Evolutionary conservation across 2,329 filamentous ascomycete genomes (phyloP).

Genomic region (Exophiala bonariae): DNA sequence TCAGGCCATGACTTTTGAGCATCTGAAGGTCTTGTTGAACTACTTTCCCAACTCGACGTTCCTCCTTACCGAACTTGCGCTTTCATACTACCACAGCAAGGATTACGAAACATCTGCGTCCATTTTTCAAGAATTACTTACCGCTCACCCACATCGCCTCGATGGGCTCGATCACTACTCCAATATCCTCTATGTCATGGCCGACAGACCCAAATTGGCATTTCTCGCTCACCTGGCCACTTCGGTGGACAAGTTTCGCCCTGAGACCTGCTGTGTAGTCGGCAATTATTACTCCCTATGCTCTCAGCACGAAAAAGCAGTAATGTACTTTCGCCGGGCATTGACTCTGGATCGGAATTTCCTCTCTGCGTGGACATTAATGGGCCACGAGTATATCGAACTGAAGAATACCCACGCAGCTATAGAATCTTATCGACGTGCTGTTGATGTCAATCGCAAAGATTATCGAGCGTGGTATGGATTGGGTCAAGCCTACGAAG

Average conservation of each 20-base stretch:
- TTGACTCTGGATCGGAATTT: constrained; percentile 87
- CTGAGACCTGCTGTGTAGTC: constrained; percentile 93
- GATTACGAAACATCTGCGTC: constrained; percentile 65
- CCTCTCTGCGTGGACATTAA: constrained; percentile 93
- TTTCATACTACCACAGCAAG: constrained; percentile 89
- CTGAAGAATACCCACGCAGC: constrained; percentile 98
- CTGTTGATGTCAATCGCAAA: constrained; percentile 91
- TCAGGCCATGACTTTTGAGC: constrained; percentile 19
- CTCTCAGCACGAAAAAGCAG: constrained; percentile 94
- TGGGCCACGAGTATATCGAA: constrained; percentile 98
- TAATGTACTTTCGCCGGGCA: constrained; percentile 94
- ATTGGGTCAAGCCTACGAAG: constrained; percentile 93
- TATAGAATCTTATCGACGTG: constrained; percentile 93
- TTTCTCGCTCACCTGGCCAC: constrained; percentile 91
- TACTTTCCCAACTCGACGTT: constrained; percentile 90
- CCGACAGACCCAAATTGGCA: constrained; percentile 80
- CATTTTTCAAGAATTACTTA: constrained; percentile 69
- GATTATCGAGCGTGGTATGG: constrained; percentile 99
- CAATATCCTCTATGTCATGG: constrained; percentile 94
- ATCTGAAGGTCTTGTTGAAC: constrained; percentile 62
- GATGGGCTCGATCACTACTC: constrained; percentile 95
- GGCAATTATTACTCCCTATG: constrained; percentile 96
- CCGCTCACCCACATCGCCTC: constrained; percentile 67
- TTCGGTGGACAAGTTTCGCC: constrained; percentile 89
- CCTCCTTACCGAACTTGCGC: constrained; percentile 82